Base-by-base conservation (phyloP, 2,329 filamentous ascomycete genomes). In the Neurospora crassa region DNA sequence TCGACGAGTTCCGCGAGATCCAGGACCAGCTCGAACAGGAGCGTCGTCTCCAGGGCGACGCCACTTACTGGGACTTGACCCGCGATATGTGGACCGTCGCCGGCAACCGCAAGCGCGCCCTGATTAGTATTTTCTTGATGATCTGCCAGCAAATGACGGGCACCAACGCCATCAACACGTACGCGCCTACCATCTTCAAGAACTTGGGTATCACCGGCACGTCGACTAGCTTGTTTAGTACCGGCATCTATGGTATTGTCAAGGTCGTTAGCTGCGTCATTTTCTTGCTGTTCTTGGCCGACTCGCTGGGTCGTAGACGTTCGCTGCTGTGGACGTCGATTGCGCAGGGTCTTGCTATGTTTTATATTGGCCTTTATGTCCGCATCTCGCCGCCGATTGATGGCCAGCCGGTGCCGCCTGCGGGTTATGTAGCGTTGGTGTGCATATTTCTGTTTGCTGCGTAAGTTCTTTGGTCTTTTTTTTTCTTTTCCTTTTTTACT, bases 131-230 rank as follows among this genome's bases (percentile, higher is more conserved):
- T 68, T 47, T 81, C 2, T 79, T 87, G 69, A 83, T 90, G 90
- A 81, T 91, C 47, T 92, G 89, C 78, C 90, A 93, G 78, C 90
- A 92, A 78, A 90, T 92, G 87, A 92, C 90, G 72, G 75, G 76
- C 47, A 77, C 76, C 43, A 79, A 79, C 70, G 78, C 78, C 71
- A 79, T 75, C 76, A 80, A 79, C 76, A 79, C 78, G 11, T 80
- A 79, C 72, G 79, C 79, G 7, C 79, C 79, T 11, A 76, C 74
- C 20, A 80, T 80, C 71, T 80, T 80, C 76, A 72, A 78, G 71
- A 77, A 77, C 45, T 77, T 81, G 34, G 80, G 80, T 1, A 74
- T 81, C 68, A 82, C 78, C 0, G 85, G 85, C 2, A 87, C 83
- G 37, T 78, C 82, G 53, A 83, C 83, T 67, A 83, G 83, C 59